Evolutionary conservation across 108 stramenopile genomes (phyloP).

Genomic region (Parmales sp.): DNA sequence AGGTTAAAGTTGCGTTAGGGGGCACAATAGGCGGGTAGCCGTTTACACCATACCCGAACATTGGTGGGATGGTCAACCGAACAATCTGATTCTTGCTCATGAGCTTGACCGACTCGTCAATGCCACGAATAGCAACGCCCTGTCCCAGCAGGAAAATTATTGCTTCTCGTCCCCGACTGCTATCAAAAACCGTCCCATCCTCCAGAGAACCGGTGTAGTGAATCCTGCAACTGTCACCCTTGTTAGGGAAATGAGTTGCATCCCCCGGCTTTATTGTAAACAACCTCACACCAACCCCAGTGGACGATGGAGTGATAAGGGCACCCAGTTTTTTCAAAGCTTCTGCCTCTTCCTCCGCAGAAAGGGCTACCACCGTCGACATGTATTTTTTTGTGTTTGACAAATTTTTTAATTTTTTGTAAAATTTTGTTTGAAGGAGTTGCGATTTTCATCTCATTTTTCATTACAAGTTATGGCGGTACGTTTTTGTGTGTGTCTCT

Average conservation of each 20-base stretch:
- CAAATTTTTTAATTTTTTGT: too few species aligned
- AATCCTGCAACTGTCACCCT: constrained; percentile 12
- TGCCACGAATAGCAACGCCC: constrained; percentile 36
- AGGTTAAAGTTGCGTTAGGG: constrained; percentile 56
- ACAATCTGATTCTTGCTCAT: constrained; percentile 45
- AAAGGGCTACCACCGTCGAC: too few species aligned
- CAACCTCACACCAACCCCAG: too few species aligned
- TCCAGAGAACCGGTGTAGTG: constrained; percentile 18
- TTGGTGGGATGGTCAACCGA: constrained; percentile 52
- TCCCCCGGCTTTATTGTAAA: constrained; percentile 11
- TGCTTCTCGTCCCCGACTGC: constrained; percentile 27
- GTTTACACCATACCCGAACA: constrained; percentile 58
- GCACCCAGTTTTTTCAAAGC: too few species aligned
- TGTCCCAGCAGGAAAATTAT: constrained; percentile 37
- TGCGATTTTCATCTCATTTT: too few species aligned
- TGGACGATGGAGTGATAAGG: too few species aligned
- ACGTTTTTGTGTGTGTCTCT: too few species aligned
- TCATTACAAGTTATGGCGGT: too few species aligned
- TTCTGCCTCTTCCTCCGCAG: too few species aligned
- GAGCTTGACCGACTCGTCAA: constrained; percentile 39
- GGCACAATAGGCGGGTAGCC: constrained; percentile 69
- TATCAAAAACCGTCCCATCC: constrained; percentile 30
- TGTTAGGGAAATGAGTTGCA: constrained; percentile 14
- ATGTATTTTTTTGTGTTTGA: too few species aligned
- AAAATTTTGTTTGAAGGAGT: too few species aligned